These are phyloP conservation scores for Solanum clarkiae DNA, from an alignment of 257 asterid genomes.

Conservation along the genomic window DNA sequence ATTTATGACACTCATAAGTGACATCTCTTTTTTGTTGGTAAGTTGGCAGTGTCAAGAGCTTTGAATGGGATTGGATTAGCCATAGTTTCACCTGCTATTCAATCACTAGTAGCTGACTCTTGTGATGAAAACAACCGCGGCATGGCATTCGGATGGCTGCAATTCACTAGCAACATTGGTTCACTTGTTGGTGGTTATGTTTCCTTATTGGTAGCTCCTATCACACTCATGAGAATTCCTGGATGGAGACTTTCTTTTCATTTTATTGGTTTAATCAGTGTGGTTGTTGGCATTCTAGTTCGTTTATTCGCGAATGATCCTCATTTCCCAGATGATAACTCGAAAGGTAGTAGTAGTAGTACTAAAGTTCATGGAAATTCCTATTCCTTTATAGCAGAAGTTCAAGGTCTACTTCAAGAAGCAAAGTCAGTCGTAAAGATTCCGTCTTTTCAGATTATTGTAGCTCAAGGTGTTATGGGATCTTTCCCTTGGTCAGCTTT, in stretches of 20 bases:
- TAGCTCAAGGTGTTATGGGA: slow-evolving; percentile 75
- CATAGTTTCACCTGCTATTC: slow-evolving; percentile 77
- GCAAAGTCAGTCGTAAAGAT: slow-evolving; percentile 51
- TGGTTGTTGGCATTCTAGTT: slow-evolving; percentile 54
- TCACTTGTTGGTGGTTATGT: slow-evolving; percentile 59
- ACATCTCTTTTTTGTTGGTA: not conserved
- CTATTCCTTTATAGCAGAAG: slow-evolving; percentile 31
- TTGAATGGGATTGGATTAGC: slow-evolving; percentile 88
- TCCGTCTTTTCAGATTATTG: slow-evolving; percentile 67
- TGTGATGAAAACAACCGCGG: slow-evolving; percentile 67
- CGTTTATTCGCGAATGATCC: slow-evolving; percentile 62
- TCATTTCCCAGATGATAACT: slow-evolving; percentile 31
- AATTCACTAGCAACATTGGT: slow-evolving; percentile 71
- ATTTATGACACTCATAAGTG: not conserved
- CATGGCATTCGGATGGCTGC: slow-evolving; percentile 84
- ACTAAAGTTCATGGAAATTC: slow-evolving; percentile 10
- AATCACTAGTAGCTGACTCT: slow-evolving; percentile 83
- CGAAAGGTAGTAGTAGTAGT: not conserved
- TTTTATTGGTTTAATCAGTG: slow-evolving; percentile 59
- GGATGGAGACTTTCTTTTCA: slow-evolving; percentile 84
- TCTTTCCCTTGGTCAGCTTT: slow-evolving; percentile 87
- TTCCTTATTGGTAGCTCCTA: slow-evolving; percentile 49
- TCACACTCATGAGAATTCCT: slow-evolving; percentile 46
- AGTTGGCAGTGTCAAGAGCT: slow-evolving; percentile 83
- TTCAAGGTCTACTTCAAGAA: slow-evolving; percentile 37